Evolutionary conservation across 202 grass and related monocot genomes (phyloP), one percentile per base, ranked within the genome.

Genomic region (Cymbopogon flexuosus): DNA sequence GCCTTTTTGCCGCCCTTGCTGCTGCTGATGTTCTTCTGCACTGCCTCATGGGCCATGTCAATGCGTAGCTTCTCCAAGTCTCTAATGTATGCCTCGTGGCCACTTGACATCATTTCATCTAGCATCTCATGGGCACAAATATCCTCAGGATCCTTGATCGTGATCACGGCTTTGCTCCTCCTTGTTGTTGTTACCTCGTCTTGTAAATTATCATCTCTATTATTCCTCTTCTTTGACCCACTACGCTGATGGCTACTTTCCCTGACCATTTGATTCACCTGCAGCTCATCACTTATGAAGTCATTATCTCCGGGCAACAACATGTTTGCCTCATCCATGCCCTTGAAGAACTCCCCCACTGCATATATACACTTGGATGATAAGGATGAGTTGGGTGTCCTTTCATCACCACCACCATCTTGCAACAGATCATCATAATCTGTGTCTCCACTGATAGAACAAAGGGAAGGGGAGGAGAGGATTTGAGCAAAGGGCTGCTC

Each of bases 401-500:
- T 47, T 62, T 27, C 11, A 34, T 73, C 42, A 46, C 33, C 35
- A 27, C 47, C 60, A 23, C 14, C 46, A 16, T 29, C 23, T 63
- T 61, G 72, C 54, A 76, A 63, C 39, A 47, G 6, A 46, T 47
- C 37, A 40, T 9, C 2, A 2, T 27, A 27, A 27, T 63, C 21
- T 8, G 0, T 21, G 24, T 46, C 3, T 3, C 39, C 37, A 6
- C 4, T 13, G 39, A 19, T 19, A 39, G 12, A 3, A 12, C 36
- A 29, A 60, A 22, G 46, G 15, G 66, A 46, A 35, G 22, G 16
- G 27, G 39, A 71, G 45, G 88, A 86, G 10, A 92, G 33, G 42
- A 92, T 87, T 64, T 91, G 83, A 9, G 73, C 63, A 4, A 79
- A 65, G 56, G 83, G 71, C 40, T 87, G 62, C 30, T 88, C 79